Evolutionary conservation across 2,329 filamentous ascomycete species (phyloP).

Genomic region (Plectosphaerella cucumerina): DNA sequence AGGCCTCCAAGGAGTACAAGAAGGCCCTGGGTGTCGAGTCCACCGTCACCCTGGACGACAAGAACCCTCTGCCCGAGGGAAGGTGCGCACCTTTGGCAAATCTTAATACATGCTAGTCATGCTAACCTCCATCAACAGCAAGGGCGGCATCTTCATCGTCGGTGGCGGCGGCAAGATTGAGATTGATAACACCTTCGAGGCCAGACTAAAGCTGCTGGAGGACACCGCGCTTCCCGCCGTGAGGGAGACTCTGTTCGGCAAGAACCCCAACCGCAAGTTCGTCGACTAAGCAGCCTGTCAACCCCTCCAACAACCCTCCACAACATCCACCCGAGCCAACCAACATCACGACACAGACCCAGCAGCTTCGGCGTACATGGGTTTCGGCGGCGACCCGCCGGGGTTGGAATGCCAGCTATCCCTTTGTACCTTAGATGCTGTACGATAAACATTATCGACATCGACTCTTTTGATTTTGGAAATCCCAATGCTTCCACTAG

Average conservation of each 20-base stretch:
- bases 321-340: slow-evolving; percentile 2
- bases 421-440: slow-evolving; percentile 15
- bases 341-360: slow-evolving; percentile 3
- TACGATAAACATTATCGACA: slow-evolving; percentile 1
- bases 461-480: neutral
- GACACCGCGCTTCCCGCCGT: slow-evolving; percentile 80
- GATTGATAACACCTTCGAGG: slow-evolving; percentile 97
- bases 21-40: slow-evolving; percentile 68
- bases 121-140: slow-evolving; percentile 42
- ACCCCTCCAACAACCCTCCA: slow-evolving; percentile 2
- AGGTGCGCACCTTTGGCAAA: slow-evolving; percentile 56
- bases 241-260: slow-evolving; percentile 82
- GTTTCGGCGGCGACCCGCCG: slow-evolving; percentile 3
- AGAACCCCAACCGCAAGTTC: slow-evolving; percentile 95
- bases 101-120: neutral
- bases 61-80: slow-evolving; percentile 72
- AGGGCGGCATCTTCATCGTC: slow-evolving; percentile 77
- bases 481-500: too few relatives aligned
- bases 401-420: slow-evolving; percentile 11
- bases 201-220: slow-evolving; percentile 80
- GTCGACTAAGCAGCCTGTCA: slow-evolving; percentile 59
- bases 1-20: slow-evolving; percentile 80
- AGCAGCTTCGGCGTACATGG: slow-evolving; percentile 8
- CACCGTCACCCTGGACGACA: slow-evolving; percentile 70
- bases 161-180: slow-evolving; percentile 90